A percentile compares a stretch with the other conserved stretches of the same genome.
Conservation (phyloP, 305 asterid genomes). For the Fraxinus floribunda region DNA sequence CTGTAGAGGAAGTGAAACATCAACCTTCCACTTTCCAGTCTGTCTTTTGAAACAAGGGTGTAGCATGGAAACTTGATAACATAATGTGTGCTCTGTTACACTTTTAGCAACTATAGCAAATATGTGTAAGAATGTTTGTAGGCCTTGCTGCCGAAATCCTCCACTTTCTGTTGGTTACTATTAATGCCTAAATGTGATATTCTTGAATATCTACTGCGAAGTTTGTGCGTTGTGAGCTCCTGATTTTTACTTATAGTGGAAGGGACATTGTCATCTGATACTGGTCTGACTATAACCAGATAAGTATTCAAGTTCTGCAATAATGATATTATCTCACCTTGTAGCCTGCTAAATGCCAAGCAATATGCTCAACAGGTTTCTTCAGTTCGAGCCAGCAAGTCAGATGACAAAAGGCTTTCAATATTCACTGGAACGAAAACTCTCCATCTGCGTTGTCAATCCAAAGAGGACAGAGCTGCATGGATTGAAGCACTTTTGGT, state of each 20-base stretch:
- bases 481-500: conserved; percentile 90
- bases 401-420: conserved; percentile 95
- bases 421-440: conserved; percentile 96
- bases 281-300: background rate
- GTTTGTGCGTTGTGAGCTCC: conserved; percentile 8
- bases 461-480: conserved; percentile 80
- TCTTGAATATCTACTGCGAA: conserved; percentile 17
- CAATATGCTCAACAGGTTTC: conserved; percentile 65
- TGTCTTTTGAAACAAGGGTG: conserved; percentile 1
- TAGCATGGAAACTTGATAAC: background rate
- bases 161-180: background rate
- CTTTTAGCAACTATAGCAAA: background rate
- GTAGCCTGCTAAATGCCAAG: conserved; percentile 25
- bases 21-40: background rate
- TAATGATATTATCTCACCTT: conserved; percentile 10
- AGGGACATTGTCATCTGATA: conserved; percentile 18
- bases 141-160: background rate
- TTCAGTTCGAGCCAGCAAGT: conserved; percentile 92
- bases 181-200: background rate
- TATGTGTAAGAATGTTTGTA: conserved; percentile 15
- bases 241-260: conserved; percentile 21
- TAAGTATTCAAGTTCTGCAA: conserved; percentile 18
- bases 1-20: conserved; percentile 12
- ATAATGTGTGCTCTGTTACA: background rate
- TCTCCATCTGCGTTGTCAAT: conserved; percentile 86